These are phyloP conservation scores for Leucogyrophana mollusca DNA, from an alignment of 768 basidiomycete genomes.

Conservation along the genomic window DNA sequence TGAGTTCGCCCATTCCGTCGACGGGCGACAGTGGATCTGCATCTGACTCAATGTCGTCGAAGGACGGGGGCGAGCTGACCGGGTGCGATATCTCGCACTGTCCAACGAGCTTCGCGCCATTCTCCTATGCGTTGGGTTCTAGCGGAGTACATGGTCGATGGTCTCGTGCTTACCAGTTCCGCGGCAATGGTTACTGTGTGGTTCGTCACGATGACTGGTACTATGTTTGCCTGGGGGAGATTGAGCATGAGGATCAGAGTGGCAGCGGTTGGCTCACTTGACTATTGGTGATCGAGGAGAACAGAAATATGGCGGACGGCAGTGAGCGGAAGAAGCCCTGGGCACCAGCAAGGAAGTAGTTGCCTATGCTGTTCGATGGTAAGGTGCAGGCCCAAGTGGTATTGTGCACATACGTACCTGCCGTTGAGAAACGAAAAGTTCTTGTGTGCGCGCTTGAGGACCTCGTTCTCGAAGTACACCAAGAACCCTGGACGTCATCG, in stretches of 20 bases:
- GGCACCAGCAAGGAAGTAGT: conserved; percentile 88
- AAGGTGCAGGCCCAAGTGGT: conserved; percentile 1
- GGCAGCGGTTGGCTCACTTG: conserved; percentile 37
- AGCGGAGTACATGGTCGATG: too few species aligned
- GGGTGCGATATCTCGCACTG: conserved; percentile 96
- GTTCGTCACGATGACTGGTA: conserved; percentile 91
- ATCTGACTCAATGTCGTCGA: conserved; percentile 28
- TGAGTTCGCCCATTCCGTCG: conserved; percentile 53
- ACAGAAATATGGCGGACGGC: conserved; percentile 91
- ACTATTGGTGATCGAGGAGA: conserved; percentile 87
- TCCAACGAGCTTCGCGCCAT: conserved; percentile 77
- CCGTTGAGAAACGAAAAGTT: conserved; percentile 93
- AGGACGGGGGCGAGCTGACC: conserved; percentile 34
- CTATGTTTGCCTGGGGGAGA: conserved; percentile 66
- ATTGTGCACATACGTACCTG: conserved; percentile 43
- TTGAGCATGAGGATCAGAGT: conserved; percentile 12
- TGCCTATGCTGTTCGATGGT: conserved; percentile 61
- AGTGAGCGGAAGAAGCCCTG: conserved; percentile 89
- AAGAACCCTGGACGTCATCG: conserved; percentile 65
- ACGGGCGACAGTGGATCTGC: conserved; percentile 44
- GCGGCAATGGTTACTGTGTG: conserved; percentile 95
- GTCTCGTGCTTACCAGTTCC: conserved; percentile 63
- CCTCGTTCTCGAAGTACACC: conserved; percentile 87
- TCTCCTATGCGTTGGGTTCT: conserved; percentile 47
- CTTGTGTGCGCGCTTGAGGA: conserved; percentile 88